phyloP scores from a whole-genome alignment of 179 eudicot genomes.

The Beta lomatogona region DNA sequence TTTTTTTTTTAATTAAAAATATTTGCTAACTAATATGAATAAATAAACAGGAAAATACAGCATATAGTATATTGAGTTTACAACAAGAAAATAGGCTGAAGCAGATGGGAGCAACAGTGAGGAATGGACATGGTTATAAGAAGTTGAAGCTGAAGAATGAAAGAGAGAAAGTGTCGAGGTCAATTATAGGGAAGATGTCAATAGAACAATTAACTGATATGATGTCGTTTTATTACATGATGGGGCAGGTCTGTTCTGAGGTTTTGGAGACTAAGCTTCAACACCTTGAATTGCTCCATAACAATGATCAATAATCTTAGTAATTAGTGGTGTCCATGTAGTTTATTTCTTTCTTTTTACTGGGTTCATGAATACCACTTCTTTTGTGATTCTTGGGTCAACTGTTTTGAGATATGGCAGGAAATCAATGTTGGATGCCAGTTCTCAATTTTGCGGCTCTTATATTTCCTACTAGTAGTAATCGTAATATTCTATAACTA shows the following conservation, averaged over 20 bases:
- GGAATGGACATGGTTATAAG: slow-evolving; percentile 39
- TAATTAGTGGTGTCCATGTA: neutral
- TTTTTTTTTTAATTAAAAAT: neutral
- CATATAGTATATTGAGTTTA: slow-evolving; percentile 34
- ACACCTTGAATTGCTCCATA: slow-evolving; percentile 15
- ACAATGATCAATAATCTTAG: neutral
- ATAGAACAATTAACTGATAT: slow-evolving; percentile 47
- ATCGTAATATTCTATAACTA: too few species aligned
- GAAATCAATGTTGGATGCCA: too few species aligned
- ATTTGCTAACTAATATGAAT: neutral
- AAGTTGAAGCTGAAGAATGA: slow-evolving; percentile 45
- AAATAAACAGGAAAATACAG: slow-evolving; percentile 39
- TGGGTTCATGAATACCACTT: neutral
- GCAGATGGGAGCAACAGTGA: slow-evolving; percentile 56
- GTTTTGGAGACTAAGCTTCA: slow-evolving; percentile 46
- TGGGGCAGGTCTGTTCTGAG: slow-evolving; percentile 49
- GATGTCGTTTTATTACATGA: slow-evolving; percentile 47
- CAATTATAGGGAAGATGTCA: slow-evolving; percentile 45
- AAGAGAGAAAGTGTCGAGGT: slow-evolving; percentile 38
- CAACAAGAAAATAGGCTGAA: slow-evolving; percentile 50
- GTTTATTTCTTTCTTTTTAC: neutral
- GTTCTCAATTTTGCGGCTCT: too few species aligned
- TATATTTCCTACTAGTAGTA: too few species aligned
- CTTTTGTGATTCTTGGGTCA: neutral
- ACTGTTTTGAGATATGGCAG: too few species aligned